Conservation (phyloP, 2,329 filamentous ascomycete species). For the Cadophora luteo-olivacea region DNA sequence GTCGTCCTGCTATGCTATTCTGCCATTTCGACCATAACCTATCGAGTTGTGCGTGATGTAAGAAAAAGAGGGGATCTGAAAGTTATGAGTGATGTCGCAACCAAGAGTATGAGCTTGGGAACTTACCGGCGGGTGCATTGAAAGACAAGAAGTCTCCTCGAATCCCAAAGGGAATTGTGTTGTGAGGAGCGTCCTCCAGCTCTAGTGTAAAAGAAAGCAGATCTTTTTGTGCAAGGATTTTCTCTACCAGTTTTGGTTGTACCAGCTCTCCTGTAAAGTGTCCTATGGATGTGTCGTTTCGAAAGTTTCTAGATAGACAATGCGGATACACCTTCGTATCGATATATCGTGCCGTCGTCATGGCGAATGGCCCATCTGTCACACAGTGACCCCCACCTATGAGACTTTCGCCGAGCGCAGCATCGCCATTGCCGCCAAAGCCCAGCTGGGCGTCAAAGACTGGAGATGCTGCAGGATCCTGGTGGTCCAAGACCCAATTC, state of each 20-base stretch:
- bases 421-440: background rate
- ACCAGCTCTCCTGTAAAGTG: background rate
- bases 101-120: background rate
- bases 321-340: background rate
- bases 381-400: background rate
- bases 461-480: background rate
- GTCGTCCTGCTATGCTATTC: background rate
- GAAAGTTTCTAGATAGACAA: background rate
- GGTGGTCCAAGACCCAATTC: background rate
- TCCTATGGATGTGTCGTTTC: background rate
- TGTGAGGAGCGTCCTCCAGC: background rate
- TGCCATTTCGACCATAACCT: background rate
- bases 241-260: background rate
- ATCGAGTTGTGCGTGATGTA: background rate
- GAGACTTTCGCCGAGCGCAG: background rate
- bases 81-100: background rate
- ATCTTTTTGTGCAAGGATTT: background rate
- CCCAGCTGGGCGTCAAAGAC: background rate
- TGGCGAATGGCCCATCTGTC: background rate
- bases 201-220: background rate
- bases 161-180: background rate
- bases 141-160: constrained; percentile 2
- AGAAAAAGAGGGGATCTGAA: background rate
- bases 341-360: background rate
- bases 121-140: background rate